Base-by-base conservation (phyloP, 352 stramenopile genomes). In the Saprolegnia diclina region DNA sequence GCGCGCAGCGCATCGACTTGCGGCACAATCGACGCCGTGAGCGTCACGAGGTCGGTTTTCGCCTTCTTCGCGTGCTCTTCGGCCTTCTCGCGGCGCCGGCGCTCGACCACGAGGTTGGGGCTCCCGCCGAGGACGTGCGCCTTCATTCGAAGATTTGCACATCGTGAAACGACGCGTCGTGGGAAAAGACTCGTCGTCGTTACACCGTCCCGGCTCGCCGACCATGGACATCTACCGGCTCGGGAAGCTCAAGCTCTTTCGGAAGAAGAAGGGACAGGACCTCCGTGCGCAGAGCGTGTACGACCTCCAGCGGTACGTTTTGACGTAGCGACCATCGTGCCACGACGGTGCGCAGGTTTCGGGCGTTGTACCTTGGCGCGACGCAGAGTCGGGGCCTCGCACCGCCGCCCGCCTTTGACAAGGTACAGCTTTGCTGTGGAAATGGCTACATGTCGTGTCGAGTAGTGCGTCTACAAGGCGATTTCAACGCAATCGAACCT, bases 401-500 rank as follows among this genome's bases (percentile, higher is more conserved):
- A 18, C 42, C 62, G 10, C 62, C 62, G 6, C 21, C 45, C 22
- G 46, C 14, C 10, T 56, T 68, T 29, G 62, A 68, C 24, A 68
- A 68, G 62, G 40, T 57, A 5, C 24, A 6, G n/a, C n/a, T 6
- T 54, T 54, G 24, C 5, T 2, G 24, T 54, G 46, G n/a, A 6
- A 5, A 54, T 29, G 46, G 5, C 35, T 2, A 21, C 1, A 9
- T 61, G 19, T 21, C 16, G 1, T 13, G 19, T 21, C 9, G 6
- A 11, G 18, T 16, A 92, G 84, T 91, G 80, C 56, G 83, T 94
- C 56, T 92, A 92, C 73, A 94, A 92, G 66, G 83, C 84, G 5
- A 92, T 94, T 52, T 90, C 86, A 42, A 83, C 83, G 19, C 86
- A 92, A 64, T 89, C 90, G 68, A 82, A 92, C 42, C 65, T 94